A percentile compares a stretch with the other conserved stretches of the same genome.
Conservation (phyloP, 192 early-diverging fungal genomes). For the Funneliformis mosseae region DNA sequence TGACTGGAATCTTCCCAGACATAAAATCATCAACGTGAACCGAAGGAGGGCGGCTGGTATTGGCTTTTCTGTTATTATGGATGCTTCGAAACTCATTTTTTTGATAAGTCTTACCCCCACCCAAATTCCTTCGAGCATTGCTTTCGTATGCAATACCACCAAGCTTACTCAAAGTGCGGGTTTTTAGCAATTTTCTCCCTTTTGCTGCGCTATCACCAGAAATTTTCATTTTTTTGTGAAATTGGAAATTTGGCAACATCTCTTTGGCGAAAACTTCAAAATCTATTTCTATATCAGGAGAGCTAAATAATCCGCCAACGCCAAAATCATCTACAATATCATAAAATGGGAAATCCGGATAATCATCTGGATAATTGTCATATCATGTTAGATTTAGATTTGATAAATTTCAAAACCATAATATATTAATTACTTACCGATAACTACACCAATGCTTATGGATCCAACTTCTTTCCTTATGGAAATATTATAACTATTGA, state of each 20-base stretch:
- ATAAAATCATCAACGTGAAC: slow-evolving; percentile 44
- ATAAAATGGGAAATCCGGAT: slow-evolving; percentile 33
- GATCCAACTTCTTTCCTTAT: background rate
- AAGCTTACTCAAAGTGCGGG: slow-evolving; percentile 29
- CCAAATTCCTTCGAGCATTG: slow-evolving; percentile 38
- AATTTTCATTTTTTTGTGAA: slow-evolving; percentile 34
- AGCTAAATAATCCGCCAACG: slow-evolving; percentile 28
- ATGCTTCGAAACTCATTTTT: slow-evolving; percentile 42
- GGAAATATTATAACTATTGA: background rate
- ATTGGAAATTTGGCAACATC: slow-evolving; percentile 37
- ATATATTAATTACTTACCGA: background rate
- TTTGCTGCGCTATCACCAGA: slow-evolving; percentile 6
- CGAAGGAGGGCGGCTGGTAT: slow-evolving; percentile 42
- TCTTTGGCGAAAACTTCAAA: slow-evolving; percentile 35
- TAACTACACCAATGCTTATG: background rate
- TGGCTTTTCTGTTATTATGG: slow-evolving; percentile 37
- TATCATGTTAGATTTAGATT: background rate
- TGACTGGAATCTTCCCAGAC: slow-evolving; percentile 31
- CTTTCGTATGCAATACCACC: slow-evolving; percentile 33
- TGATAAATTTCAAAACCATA: background rate
- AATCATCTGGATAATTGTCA: background rate
- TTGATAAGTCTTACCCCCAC: slow-evolving; percentile 40
- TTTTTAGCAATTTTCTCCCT: slow-evolving; percentile 23
- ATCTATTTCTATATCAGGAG: slow-evolving; percentile 30
- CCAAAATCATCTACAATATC: slow-evolving; percentile 33